Conservation (phyloP, 305 asterid genomes). For the Rubia occidens region DNA sequence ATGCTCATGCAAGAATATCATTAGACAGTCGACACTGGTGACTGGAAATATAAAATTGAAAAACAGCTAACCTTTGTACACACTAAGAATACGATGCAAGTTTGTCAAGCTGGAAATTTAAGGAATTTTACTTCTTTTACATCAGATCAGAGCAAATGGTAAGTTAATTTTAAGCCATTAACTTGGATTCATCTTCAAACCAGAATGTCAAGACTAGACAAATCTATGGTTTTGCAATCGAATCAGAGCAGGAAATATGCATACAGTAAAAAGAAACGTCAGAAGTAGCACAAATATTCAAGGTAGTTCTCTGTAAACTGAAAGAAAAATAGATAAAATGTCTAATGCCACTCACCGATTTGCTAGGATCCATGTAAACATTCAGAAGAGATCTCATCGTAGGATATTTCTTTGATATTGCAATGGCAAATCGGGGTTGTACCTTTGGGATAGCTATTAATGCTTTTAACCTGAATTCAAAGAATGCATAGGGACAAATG, state of each 20-base stretch:
- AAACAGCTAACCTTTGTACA: not conserved
- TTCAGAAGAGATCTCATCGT: constrained; percentile 86
- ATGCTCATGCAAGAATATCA: not conserved
- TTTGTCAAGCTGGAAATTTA: not conserved
- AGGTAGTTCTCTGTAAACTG: not conserved
- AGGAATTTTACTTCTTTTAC: not conserved
- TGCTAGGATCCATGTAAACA: constrained; percentile 80
- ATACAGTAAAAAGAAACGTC: not conserved
- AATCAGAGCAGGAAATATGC: not conserved
- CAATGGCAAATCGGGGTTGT: constrained; percentile 83
- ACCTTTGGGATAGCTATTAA: constrained; percentile 84
- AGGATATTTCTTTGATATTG: constrained; percentile 89
- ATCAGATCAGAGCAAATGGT: not conserved
- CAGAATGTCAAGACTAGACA: not conserved
- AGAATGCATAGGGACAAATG: constrained; percentile 15
- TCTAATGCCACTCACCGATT: constrained; percentile 46
- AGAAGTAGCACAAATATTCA: not conserved
- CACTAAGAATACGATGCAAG: not conserved
- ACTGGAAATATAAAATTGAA: not conserved
- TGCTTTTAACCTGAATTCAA: constrained; percentile 68
- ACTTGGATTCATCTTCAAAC: not conserved
- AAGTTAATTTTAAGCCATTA: not conserved
- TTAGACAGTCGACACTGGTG: not conserved
- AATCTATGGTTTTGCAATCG: not conserved
- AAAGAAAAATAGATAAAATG: not conserved